A percentile compares a stretch with the other conserved stretches of the same genome.
phyloP scores from a whole-genome alignment of 225 moss, liverwort and hornwort genomes.

The Marchantia paleacea region DNA sequence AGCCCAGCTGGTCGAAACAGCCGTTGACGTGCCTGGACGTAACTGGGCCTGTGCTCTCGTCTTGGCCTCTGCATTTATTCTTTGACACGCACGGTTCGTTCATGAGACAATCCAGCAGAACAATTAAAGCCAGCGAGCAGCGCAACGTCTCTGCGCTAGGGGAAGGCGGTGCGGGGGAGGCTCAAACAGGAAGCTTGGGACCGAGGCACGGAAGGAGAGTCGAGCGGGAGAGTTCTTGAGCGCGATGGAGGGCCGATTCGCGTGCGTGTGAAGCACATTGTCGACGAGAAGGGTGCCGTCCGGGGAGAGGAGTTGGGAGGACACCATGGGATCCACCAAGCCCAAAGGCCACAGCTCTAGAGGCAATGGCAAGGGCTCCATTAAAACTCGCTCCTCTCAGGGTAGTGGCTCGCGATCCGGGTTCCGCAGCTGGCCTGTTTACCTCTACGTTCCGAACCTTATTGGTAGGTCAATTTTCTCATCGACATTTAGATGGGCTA shows the following conservation, averaged over 20 bases:
- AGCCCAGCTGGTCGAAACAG: not conserved
- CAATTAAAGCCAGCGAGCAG: not conserved
- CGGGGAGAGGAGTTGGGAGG: not conserved
- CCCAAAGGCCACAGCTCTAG: not conserved
- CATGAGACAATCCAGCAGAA: not conserved
- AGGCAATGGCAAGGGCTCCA: not conserved
- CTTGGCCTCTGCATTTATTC: not conserved
- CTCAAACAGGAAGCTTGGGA: not conserved
- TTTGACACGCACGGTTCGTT: not conserved
- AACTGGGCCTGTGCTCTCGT: not conserved
- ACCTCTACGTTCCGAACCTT: conserved; percentile 54
- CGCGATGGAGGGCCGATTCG: not conserved
- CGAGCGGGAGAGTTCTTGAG: not conserved
- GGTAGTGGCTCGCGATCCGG: conserved; percentile 24
- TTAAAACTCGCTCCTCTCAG: conserved; percentile 5
- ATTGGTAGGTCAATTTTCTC: conserved; percentile 31
- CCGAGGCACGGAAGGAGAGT: not conserved
- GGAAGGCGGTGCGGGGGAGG: not conserved
- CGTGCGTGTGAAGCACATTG: not conserved
- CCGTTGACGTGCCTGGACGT: not conserved
- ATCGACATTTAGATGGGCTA: no score
- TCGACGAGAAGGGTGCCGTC: not conserved
- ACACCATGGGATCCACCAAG: conserved; percentile 11
- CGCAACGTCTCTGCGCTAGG: not conserved
- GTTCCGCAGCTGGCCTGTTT: conserved; percentile 49